Evolutionary conservation across 345 rosid genomes (phyloP).

Genomic region (Heritiera littoralis): DNA sequence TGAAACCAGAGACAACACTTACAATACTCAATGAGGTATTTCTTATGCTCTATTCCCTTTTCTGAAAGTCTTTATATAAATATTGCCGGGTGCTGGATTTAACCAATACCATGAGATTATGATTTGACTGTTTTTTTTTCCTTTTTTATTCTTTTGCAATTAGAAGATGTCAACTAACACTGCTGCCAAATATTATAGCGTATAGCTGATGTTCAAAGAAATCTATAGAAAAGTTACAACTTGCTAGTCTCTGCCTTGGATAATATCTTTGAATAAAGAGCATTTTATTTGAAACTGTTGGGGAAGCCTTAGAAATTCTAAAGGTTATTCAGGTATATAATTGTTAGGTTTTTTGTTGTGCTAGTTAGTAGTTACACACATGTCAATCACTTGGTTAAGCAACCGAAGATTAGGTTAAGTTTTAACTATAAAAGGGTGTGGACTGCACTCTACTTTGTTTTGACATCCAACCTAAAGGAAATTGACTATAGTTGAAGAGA

Average conservation of each 20-base stretch:
- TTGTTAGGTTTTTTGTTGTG: background rate
- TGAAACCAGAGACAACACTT: slow-evolving; percentile 75
- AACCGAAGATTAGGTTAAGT: background rate
- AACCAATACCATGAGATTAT: background rate
- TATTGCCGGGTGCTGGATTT: background rate
- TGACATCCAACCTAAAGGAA: background rate
- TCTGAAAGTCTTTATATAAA: background rate
- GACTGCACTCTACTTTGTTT: background rate
- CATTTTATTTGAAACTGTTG: background rate
- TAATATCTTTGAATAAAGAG: background rate
- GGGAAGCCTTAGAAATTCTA: background rate
- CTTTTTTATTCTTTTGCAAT: background rate
- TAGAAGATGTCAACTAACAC: background rate
- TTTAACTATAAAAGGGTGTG: background rate
- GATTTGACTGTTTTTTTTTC: background rate
- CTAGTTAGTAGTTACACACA: background rate
- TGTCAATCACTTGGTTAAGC: background rate
- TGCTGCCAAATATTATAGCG: background rate
- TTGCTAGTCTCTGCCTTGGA: background rate
- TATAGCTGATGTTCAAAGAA: background rate
- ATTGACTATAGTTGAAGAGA: background rate
- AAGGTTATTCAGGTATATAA: background rate
- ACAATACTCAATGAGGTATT: slow-evolving; percentile 81
- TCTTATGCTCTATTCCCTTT: slow-evolving; percentile 10
- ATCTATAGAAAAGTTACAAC: background rate